Conservation (phyloP, 2,329 filamentous ascomycete genomes). For the Clonostachys rhizophaga region DNA sequence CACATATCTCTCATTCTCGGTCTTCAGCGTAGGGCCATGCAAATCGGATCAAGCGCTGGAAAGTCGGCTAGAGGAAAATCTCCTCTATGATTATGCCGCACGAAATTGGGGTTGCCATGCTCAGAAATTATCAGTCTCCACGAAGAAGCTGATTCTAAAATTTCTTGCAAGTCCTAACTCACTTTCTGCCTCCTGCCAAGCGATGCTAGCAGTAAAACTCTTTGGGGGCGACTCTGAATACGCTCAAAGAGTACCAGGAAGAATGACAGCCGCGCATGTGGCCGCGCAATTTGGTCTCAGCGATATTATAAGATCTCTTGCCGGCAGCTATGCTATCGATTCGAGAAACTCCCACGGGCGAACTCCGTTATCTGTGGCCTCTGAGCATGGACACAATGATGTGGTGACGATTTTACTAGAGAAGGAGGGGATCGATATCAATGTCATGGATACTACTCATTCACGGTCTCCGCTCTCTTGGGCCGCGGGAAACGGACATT, state of each 20-base stretch:
- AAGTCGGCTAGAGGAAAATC: neutral
- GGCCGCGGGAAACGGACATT: too few relatives aligned
- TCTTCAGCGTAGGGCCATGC: slow-evolving; percentile 5
- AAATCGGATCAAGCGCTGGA: neutral
- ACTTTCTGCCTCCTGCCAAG: too few relatives aligned
- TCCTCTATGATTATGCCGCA: neutral
- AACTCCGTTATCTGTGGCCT: neutral
- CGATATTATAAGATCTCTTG: neutral
- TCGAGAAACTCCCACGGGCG: neutral
- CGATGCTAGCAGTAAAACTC: too few relatives aligned
- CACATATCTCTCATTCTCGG: slow-evolving; percentile 5
- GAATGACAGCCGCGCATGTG: neutral
- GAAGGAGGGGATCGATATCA: neutral
- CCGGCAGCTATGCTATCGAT: too few relatives aligned
- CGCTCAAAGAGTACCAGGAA: neutral
- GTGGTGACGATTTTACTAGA: too few relatives aligned
- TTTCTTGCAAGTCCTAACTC: too few relatives aligned
- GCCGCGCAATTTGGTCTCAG: neutral
- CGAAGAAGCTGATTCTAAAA: too few relatives aligned
- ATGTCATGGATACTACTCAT: neutral
- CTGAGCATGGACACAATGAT: too few relatives aligned
- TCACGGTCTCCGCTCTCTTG: too few relatives aligned
- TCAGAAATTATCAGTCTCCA: neutral
- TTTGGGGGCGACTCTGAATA: too few relatives aligned
- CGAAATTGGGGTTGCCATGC: neutral